Evolutionary conservation across 371 early-diverging fungal species (phyloP), one percentile per base, ranked within the genome.

Genomic region (Mucor velutinosus): DNA sequence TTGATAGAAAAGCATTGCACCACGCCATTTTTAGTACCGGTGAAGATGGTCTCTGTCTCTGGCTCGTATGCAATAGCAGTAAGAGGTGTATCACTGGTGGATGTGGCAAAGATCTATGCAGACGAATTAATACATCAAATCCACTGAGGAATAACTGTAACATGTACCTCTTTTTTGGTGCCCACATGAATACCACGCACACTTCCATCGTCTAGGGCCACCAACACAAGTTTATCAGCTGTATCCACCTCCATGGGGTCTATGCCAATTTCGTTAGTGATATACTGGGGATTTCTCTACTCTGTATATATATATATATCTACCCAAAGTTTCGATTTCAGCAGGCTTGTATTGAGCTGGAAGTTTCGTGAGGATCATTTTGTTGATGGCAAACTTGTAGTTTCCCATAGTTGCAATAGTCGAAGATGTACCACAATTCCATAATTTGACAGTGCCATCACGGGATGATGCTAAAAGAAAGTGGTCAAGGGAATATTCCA

Each of bases 231-330:
- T 39, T 84, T 85, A 39, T 84, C 83, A 19, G 67, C 71, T 30
- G 87, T 87, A 2, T 79, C 85, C 1, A 86, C 78, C 58, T 87
- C 87, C n/a, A 79, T 65, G 12, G 82, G 64, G 65, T 84, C 87
- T 83, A 53, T 23, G 17, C 32, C 19, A 32, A 29, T 32, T 8
- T 17, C 5, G 17, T 56, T 8, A 51, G 23, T 8, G 21, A 51
- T 12, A 7, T 21, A 3, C 7, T 3, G 21, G 21, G 5, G 10
- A 23, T 1, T 10, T 10, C 25, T 21, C 11, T 25, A 1, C 21
- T 58, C 3, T 33, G 33, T 8, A 2, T 30, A 6, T 30, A 30
- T 30, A 30, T 30, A 30, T 58, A 30, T 7, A n/a, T 56, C 11
- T 71, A 74, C 77, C 79, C 4, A 79, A 66, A 12, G 25, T 51